Evolutionary conservation across 1,284 basidiomycete genomes (phyloP).

Genomic region (Ustilago shanxiensis): DNA sequence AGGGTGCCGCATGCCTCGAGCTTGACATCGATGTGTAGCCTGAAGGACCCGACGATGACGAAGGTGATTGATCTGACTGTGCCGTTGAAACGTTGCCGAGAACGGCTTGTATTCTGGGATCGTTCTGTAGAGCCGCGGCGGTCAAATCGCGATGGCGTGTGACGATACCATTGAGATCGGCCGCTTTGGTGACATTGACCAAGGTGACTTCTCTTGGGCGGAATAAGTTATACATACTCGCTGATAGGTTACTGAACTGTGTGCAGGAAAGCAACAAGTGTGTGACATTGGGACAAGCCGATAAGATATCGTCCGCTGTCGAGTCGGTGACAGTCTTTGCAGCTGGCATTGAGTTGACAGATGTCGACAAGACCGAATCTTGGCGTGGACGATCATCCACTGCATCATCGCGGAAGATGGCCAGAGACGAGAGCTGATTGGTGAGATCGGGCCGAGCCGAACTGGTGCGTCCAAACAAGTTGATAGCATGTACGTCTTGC

Average conservation of each 20-base stretch:
- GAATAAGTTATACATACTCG: slow-evolving; percentile 17
- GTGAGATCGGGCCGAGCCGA: slow-evolving; percentile 10
- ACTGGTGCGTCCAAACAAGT: slow-evolving; percentile 17
- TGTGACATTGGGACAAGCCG: slow-evolving; percentile 31
- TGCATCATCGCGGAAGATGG: slow-evolving; percentile 1
- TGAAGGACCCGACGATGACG: not conserved
- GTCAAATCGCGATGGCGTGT: slow-evolving; percentile 41
- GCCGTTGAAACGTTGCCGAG: slow-evolving; percentile 5
- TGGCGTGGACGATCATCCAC: not conserved
- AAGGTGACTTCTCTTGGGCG: slow-evolving; percentile 32
- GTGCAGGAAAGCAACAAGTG: slow-evolving; percentile 37
- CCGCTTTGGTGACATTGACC: slow-evolving; percentile 19
- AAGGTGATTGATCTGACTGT: not conserved
- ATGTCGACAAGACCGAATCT: not conserved
- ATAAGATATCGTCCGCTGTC: slow-evolving; percentile 25
- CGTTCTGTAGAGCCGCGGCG: slow-evolving; percentile 31
- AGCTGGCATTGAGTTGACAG: not conserved
- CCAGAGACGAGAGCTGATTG: slow-evolving; percentile 20
- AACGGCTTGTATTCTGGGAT: slow-evolving; percentile 35
- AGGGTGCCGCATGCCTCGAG: not conserved
- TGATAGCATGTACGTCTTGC: not conserved
- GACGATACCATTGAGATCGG: slow-evolving; percentile 36
- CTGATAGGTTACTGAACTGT: slow-evolving; percentile 12
- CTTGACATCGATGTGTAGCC: not conserved
- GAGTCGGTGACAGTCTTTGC: not conserved